Evolutionary conservation across 352 stramenopile genomes (phyloP).

Genomic region (Blastocystis sp.): DNA sequence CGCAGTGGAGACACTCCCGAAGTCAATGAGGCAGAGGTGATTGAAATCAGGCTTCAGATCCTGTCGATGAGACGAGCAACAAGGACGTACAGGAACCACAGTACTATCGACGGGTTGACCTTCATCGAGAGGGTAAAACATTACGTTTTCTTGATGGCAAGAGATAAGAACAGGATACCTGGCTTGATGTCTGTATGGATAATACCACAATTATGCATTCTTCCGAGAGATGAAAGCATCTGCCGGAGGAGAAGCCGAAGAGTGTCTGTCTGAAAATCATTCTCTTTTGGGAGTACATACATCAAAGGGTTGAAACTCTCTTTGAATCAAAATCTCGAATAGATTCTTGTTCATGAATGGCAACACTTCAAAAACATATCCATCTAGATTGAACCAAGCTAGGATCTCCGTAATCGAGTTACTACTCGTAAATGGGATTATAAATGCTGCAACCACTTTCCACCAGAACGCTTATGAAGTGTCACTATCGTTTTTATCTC

Average conservation of each 20-base stretch:
- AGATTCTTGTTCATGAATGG: constrained; percentile 64
- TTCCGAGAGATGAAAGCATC: constrained; percentile 25
- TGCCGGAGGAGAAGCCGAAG: constrained; percentile 42
- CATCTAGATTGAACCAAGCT: constrained; percentile 60
- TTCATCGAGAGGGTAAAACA: constrained; percentile 43
- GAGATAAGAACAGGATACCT: neutral
- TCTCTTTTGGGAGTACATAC: neutral
- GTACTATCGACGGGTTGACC: neutral
- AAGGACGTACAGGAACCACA: neutral
- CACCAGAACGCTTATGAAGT: constrained; percentile 54
- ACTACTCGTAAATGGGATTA: neutral
- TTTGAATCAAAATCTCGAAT: constrained; percentile 57
- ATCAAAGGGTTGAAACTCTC: constrained; percentile 53
- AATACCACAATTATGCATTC: constrained; percentile 58
- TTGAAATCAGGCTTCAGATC: constrained; percentile 26
- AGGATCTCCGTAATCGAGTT: constrained; percentile 58
- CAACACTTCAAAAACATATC: constrained; percentile 59
- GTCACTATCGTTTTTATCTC: constrained; percentile 62
- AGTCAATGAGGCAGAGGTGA: constrained; percentile 61
- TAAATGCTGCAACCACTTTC: neutral
- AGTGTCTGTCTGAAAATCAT: constrained; percentile 18
- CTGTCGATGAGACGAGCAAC: neutral
- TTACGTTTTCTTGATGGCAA: constrained; percentile 44
- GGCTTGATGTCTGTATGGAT: constrained; percentile 63
- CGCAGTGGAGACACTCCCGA: constrained; percentile 48